Percentiles rank a stretch among this genome's conserved stretches.
Conservation (phyloP, 208 protist genomes). For the Naegleria lovaniensis region DNA sequence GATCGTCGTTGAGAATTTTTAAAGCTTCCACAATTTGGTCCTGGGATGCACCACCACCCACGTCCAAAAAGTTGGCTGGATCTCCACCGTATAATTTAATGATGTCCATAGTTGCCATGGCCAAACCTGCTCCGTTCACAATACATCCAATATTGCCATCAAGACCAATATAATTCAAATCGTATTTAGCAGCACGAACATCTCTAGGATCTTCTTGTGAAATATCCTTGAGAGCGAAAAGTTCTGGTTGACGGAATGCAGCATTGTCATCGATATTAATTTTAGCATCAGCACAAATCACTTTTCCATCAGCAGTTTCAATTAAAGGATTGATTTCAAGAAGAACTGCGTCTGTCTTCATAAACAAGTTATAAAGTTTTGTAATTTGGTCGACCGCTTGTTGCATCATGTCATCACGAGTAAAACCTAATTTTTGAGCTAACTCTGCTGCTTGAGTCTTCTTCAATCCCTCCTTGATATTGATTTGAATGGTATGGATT, state of each 20-base stretch:
- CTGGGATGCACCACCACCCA: slow-evolving; percentile 84
- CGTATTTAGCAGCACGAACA: slow-evolving; percentile 85
- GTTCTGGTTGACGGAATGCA: slow-evolving; percentile 88
- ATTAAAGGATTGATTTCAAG: slow-evolving; percentile 98
- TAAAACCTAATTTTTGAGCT: slow-evolving; percentile 81
- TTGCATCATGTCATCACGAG: slow-evolving; percentile 50
- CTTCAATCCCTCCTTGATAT: slow-evolving; percentile 78
- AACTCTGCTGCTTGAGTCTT: slow-evolving; percentile 59
- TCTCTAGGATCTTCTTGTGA: slow-evolving; percentile 88
- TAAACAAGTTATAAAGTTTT: slow-evolving; percentile 93
- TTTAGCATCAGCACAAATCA: slow-evolving; percentile 97
- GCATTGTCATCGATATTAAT: slow-evolving; percentile 98
- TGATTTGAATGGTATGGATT: slow-evolving; percentile 87
- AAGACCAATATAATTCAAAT: slow-evolving; percentile 98
- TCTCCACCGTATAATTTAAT: slow-evolving; percentile 94
- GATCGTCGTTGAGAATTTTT: slow-evolving; percentile 90
- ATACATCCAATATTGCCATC: slow-evolving; percentile 95
- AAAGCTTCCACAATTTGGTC: slow-evolving; percentile 91
- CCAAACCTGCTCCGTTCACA: slow-evolving; percentile 97
- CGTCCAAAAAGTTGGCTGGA: slow-evolving; percentile 99
- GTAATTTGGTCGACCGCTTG: slow-evolving; percentile 83
- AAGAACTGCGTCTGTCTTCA: slow-evolving; percentile 89
- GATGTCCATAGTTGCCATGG: slow-evolving; percentile 99
- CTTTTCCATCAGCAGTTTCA: slow-evolving; percentile 82
- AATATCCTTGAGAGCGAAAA: slow-evolving; percentile 86